Base-by-base conservation (phyloP, 495 filamentous ascomycete genomes). In the Aspergillus sclerotioniger region DNA sequence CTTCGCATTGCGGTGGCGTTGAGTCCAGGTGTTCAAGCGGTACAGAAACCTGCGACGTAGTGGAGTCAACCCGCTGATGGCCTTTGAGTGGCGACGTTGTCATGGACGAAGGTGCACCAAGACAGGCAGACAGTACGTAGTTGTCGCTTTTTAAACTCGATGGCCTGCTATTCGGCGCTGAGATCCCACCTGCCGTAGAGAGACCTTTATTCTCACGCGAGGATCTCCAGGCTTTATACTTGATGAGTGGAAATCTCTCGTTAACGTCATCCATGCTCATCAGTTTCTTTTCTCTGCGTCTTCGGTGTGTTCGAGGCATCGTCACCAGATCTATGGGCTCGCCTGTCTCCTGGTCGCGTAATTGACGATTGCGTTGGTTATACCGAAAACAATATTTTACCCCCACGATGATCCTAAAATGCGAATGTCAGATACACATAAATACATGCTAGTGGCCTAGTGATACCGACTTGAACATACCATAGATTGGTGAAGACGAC, bases 201-300 rank as follows among this genome's bases (percentile, higher is more conserved):
- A 97, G 75, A 29, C 92, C 95, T 76, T 92, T 84, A 39, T 84
- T 80, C 58, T 90, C 92, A 54, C 95, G 88, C 37, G 83, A 82
- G 12, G 91, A 83, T 55, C 92, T 86, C 94, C 95, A 99, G 50
- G 82, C 83, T 76, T 98, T 98, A 76, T 99, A 99, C 73, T 98
- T 98, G 46, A 85, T 84, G 65, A 96, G 82, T 0, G 94, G 95
- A 66, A 99, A 98, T 58, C 94, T 88, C 64, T 95, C 91, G 67
- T 99, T 97, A 43, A 98, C 94, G 71, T 99, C 94, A 51, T 99
- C 94, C 85, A 97, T 95, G 3, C 89, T 88, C 95, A 99, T 97
- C 59, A 99, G 71, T 68, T 96, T 98, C 80, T 98, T 98, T 72
- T 98, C 94, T 52, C 92, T 82, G 58, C 92, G 82, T 64, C 94